Evolutionary conservation across 73 alveolate genomes (phyloP).

Genomic region (Halteria grandinella): DNA sequence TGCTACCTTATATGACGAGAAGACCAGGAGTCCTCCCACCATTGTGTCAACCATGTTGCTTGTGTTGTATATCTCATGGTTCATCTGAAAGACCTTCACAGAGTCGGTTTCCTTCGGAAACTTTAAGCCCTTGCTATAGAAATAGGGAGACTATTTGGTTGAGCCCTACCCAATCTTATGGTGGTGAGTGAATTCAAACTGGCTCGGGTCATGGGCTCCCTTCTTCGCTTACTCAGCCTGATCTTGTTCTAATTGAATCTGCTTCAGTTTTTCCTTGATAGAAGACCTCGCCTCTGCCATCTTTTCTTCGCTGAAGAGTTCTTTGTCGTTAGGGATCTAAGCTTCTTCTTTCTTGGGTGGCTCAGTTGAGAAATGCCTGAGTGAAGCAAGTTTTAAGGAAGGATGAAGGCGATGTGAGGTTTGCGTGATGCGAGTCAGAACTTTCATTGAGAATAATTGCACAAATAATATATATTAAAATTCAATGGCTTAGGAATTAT

Average conservation of each 20-base stretch:
- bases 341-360: not conserved
- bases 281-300: slow-evolving; percentile 25
- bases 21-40: not conserved
- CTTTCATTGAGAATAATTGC: no score
- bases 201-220: not conserved
- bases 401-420: no score
- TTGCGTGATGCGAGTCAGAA: no score
- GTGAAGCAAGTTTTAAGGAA: no score
- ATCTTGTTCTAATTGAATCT: not conserved
- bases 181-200: slow-evolving; percentile 13
- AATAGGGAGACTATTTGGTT: not conserved
- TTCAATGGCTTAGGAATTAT: no score
- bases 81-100: slow-evolving; percentile 17
- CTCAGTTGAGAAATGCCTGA: not conserved
- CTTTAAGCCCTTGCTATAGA: not conserved
- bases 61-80: slow-evolving; percentile 22
- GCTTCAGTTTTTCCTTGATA: slow-evolving; percentile 4
- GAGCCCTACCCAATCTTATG: not conserved
- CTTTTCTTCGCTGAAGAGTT: slow-evolving; percentile 12
- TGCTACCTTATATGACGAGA: slow-evolving; percentile 1
- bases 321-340: not conserved
- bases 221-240: not conserved
- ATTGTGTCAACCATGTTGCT: slow-evolving; percentile 17
- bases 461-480: no score
- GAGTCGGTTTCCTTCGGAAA: not conserved